Base-by-base conservation (phyloP, 2,329 filamentous ascomycete genomes). In the Dothideomycetidae sp. region DNA sequence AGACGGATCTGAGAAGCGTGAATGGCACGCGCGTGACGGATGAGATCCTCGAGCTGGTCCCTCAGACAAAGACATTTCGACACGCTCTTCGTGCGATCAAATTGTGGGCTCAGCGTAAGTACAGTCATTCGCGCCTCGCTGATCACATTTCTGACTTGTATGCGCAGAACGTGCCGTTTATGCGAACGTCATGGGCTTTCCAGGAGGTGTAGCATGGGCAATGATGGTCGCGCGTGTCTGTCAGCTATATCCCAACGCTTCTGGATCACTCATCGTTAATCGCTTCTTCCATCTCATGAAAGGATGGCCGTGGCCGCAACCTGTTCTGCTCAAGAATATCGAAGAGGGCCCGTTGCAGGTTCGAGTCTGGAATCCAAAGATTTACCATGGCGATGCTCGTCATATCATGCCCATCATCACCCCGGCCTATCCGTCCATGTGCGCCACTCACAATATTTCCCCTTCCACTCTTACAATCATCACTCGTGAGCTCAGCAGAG, bases 331-430 rank as follows among this genome's bases (percentile, higher is more conserved):
- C 41, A 94, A 94, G 58, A 68, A 74, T 21, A 85, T 93, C 45
- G 86, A 93, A 54, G 79, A 79, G 46, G 81, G 81, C 0, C 77
- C 80, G 13, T 63, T 93, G 29, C 77, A 81, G 38, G 80, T 90
- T 37, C 77, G 82, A 50, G 80, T 93, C 41, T 98, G 90, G 88
- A 96, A 98, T 52, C 90, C 90, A 21, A 80, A 78, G 70, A 65
- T 85, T 18, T 92, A 93, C 56, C 75, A 75, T 43, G 72, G 74
- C 38, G 90, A 96, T 57, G 73, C 73, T 30, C 81, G 75, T 47
- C 88, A 96, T 58, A 66, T 94, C 36, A 98, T 98, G 90, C 90
- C 90, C 17, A 83, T 98, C 58, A 96, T 98, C 52, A 98, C 90
- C 1, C 90, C 90, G 1, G 86, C 90, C 1, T 96, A 94, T 55